These are phyloP conservation scores for Truncatella angustata DNA, from an alignment of 2,329 filamentous ascomycete species.

Conservation along the genomic window DNA sequence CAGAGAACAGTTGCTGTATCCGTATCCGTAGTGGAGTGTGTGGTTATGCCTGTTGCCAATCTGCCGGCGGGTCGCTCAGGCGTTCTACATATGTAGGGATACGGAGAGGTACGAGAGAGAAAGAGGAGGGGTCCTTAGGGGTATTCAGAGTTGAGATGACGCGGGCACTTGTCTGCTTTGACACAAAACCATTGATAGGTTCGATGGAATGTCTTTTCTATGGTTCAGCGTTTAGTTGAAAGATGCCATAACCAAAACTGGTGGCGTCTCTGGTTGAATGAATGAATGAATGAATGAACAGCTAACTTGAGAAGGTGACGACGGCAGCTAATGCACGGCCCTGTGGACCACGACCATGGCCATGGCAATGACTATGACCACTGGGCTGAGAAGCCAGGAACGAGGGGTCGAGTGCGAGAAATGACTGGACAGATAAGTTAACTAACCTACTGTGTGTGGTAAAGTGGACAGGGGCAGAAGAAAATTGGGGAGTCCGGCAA, in stretches of 20 bases:
- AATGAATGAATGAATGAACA: too few species aligned
- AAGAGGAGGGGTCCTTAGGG: too few species aligned
- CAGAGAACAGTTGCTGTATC: background rate
- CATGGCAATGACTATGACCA: too few species aligned
- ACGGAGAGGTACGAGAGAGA: background rate
- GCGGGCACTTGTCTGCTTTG: background rate
- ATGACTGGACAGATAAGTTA: background rate
- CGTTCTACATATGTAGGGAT: background rate
- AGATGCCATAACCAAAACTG: background rate
- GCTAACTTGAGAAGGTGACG: conserved; percentile 3
- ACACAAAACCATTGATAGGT: too few species aligned
- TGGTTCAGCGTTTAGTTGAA: background rate
- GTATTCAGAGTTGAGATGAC: background rate
- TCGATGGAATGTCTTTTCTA: too few species aligned
- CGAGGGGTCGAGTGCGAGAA: background rate
- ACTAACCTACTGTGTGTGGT: too few species aligned
- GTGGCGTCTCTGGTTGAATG: too few species aligned
- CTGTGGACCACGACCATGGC: too few species aligned
- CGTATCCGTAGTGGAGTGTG: too few species aligned
- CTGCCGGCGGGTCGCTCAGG: background rate
- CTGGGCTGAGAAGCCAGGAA: background rate
- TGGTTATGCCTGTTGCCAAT: background rate
- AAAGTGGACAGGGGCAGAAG: too few species aligned
- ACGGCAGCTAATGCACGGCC: conserved; percentile 9
- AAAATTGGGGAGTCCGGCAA: too few species aligned